phyloP scores from a whole-genome alignment of 2,329 filamentous ascomycete genomes.

The Fusarium dimerum region DNA sequence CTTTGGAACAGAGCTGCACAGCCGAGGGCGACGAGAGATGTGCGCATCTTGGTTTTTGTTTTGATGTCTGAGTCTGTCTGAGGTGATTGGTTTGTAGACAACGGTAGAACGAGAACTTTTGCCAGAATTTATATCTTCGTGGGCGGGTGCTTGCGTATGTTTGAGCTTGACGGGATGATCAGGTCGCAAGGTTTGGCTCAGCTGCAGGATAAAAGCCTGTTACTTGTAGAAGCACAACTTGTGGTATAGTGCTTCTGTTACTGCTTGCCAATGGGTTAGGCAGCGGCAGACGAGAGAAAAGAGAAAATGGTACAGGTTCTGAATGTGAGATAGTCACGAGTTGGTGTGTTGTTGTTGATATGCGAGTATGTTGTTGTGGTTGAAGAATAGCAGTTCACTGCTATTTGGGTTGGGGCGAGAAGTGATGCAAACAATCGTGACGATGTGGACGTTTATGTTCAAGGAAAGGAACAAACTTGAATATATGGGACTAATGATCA shows the following conservation, averaged over 20 bases:
- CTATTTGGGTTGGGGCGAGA: background rate
- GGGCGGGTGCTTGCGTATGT: background rate
- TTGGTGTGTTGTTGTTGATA: background rate
- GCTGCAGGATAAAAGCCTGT: background rate
- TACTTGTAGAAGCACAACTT: background rate
- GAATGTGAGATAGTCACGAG: background rate
- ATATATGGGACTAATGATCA: background rate
- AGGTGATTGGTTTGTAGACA: background rate
- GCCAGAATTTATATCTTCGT: background rate
- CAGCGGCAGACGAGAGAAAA: background rate
- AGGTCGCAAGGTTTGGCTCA: background rate
- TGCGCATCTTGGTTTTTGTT: conserved; percentile 22
- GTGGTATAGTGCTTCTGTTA: background rate
- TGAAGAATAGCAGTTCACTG: conserved; percentile 6
- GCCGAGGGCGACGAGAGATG: conserved; percentile 27
- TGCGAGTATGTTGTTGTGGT: conserved; percentile 6
- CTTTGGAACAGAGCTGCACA: conserved; percentile 33
- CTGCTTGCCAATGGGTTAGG: background rate
- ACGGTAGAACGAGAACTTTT: background rate
- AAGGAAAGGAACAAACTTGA: background rate
- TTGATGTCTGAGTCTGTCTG: background rate
- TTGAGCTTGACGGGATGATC: background rate
- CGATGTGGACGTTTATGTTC: background rate
- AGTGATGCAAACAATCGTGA: background rate
- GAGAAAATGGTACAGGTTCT: background rate